phyloP scores from a whole-genome alignment of 2,329 filamentous ascomycete genomes.

The Penicillium frequentans region DNA sequence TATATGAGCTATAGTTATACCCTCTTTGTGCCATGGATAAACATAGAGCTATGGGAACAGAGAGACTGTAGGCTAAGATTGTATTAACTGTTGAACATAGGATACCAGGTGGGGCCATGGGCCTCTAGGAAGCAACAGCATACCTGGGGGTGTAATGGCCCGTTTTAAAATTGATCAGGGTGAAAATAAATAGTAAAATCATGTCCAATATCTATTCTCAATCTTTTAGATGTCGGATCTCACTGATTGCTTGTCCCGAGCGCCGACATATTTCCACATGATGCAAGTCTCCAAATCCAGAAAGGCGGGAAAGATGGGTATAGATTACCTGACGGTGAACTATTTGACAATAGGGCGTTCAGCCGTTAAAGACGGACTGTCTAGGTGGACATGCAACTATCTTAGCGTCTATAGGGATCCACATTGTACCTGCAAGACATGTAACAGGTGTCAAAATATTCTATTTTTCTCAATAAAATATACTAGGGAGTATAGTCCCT shows the following conservation, averaged over 20 bases:
- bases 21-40: constrained; percentile 25
- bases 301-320: background rate
- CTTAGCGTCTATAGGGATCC: background rate
- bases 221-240: background rate
- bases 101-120: constrained; percentile 1
- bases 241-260: background rate
- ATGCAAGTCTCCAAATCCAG: constrained; percentile 11
- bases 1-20: background rate
- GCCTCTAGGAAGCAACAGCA: background rate
- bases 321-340: background rate
- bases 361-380: background rate
- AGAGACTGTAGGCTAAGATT: constrained; percentile 3
- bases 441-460: constrained; percentile 7
- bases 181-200: too few species aligned
- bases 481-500: background rate
- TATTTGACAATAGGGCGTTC: background rate
- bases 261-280: background rate
- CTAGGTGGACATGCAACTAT: background rate
- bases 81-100: background rate
- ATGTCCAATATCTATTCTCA: background rate
- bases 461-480: background rate
- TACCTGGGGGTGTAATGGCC: constrained; percentile 14
- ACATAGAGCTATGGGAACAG: background rate
- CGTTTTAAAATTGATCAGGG: constrained; percentile 8
- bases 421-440: constrained; percentile 14